A percentile compares a stretch with the other conserved stretches of the same genome.
Evolutionary conservation across 148 eudicot species (phyloP).

Genomic region (Chenopodium album): DNA sequence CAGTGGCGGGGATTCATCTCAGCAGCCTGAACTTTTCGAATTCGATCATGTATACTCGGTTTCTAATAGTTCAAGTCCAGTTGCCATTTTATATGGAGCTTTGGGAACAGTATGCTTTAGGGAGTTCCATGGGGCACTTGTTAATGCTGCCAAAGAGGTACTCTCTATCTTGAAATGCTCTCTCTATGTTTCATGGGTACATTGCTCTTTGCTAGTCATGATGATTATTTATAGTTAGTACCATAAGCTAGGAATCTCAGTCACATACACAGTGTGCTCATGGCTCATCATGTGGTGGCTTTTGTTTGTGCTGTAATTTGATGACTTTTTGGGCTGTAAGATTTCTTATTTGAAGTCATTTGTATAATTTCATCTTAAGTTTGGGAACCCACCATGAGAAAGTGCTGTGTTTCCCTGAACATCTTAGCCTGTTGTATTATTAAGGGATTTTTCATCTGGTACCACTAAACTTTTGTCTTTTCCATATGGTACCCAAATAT

Average conservation of each 20-base stretch:
- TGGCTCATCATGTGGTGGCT: not conserved
- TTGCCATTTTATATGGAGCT: conserved; percentile 90
- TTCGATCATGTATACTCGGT: conserved; percentile 80
- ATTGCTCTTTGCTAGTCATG: not conserved
- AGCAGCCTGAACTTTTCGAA: conserved; percentile 85
- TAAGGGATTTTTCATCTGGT: too few species aligned
- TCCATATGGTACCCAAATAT: too few species aligned
- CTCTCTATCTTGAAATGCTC: not conserved
- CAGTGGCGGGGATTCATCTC: conserved; percentile 62
- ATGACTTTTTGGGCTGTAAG: not conserved
- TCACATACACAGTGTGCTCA: not conserved
- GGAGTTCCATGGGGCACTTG: conserved; percentile 68
- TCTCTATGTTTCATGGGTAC: not conserved
- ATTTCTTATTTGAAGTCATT: not conserved
- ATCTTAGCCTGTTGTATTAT: not conserved
- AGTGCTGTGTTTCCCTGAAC: not conserved
- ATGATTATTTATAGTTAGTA: not conserved
- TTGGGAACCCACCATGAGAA: not conserved
- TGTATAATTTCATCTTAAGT: not conserved
- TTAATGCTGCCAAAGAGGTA: conserved; percentile 84
- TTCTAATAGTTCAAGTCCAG: conserved; percentile 66
- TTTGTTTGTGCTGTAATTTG: not conserved
- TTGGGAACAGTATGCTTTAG: conserved; percentile 82
- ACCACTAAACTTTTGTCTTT: too few species aligned
- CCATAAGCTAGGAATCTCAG: not conserved